Evolutionary conservation across 2,329 filamentous ascomycete species (phyloP), one percentile per base, ranked within the genome.

Genomic region (Byssoonygena ceratinophila): DNA sequence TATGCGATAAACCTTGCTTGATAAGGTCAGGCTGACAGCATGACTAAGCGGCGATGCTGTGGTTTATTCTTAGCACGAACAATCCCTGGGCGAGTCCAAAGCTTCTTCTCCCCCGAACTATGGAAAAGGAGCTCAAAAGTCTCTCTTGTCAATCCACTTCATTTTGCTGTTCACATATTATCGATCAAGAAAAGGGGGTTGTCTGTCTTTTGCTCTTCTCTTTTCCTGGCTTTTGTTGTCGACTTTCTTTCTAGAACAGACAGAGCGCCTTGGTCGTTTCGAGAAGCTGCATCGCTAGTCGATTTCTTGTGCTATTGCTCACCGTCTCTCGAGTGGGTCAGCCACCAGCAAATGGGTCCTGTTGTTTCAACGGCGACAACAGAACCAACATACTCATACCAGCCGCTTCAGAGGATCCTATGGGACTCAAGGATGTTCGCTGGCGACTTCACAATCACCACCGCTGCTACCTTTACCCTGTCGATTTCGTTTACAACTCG

Each of bases 401-500:
- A 34, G 47, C 27, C 27, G 29, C 39, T 36, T 27, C 25, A 12
- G 23, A 20, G 16, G 32, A 20, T 23, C 40, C 39, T n/a, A 51
- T 51, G 49, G 49, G 49, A 51, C 40, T 40, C 40, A 51, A 51
- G 22, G 40, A 51, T 51, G 49, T 44, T 51, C 49, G 49, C 49
- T 11, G 49, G 49, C 49, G 41, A 51, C 40, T 32, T 47, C 45
- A 32, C 31, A 40, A 22, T 16, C 8, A 47, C 29, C 6, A 41
- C 43, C 20, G 46, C 36, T 20, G 25, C 31, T 16, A 27, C 36
- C 27, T 41, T 31, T 14, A 12, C 14, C 31, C 44, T 23, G 9
- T 25, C 34, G n/a, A 34, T 22, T 43, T 47, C 27, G n/a, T 41
- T 36, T 16, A 43, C 36, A 14, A 31, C 25, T 41, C 51, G 36